phyloP scores from a whole-genome alignment of 106 monocot species.

The Ottelia alismoides region DNA sequence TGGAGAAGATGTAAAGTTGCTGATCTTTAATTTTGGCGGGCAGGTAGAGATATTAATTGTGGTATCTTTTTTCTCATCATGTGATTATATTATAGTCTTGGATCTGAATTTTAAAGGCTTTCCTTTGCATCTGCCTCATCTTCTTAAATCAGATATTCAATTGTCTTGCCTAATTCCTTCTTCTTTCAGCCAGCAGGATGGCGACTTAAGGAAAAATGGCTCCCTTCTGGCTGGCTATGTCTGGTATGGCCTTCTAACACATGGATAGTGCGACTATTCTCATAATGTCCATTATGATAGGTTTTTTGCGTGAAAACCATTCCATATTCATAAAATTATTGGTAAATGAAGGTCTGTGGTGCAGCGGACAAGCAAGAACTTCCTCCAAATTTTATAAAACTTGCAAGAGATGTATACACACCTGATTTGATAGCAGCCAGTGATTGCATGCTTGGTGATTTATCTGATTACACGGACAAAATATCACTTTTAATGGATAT shows the following conservation, averaged over 20 bases:
- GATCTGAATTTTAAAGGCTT: too few species aligned
- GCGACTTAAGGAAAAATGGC: conserved; percentile 83
- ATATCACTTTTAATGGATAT: too few species aligned
- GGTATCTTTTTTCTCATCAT: too few species aligned
- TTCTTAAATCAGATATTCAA: too few species aligned
- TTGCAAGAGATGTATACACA: conserved; percentile 89
- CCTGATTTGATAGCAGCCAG: conserved; percentile 96
- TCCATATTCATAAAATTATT: not conserved
- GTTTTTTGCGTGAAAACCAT: not conserved
- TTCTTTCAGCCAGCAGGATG: conserved; percentile 81
- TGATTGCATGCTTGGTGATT: conserved; percentile 96
- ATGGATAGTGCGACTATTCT: too few species aligned
- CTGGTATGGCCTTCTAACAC: conserved; percentile 45
- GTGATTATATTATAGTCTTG: too few species aligned
- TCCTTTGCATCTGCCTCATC: too few species aligned
- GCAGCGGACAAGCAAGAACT: conserved; percentile 82
- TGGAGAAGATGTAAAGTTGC: conserved; percentile 60
- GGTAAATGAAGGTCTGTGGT: conserved; percentile 69
- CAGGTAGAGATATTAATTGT: conserved; percentile 48
- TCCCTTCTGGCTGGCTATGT: conserved; percentile 91
- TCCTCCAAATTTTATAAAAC: conserved; percentile 88
- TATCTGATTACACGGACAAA: not conserved
- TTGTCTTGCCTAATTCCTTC: too few species aligned
- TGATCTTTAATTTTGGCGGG: conserved; percentile 96
- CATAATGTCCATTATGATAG: too few species aligned